These are phyloP conservation scores for Sporothrix dimorphospora DNA, from an alignment of 2,329 filamentous ascomycete species.

Conservation along the genomic window DNA sequence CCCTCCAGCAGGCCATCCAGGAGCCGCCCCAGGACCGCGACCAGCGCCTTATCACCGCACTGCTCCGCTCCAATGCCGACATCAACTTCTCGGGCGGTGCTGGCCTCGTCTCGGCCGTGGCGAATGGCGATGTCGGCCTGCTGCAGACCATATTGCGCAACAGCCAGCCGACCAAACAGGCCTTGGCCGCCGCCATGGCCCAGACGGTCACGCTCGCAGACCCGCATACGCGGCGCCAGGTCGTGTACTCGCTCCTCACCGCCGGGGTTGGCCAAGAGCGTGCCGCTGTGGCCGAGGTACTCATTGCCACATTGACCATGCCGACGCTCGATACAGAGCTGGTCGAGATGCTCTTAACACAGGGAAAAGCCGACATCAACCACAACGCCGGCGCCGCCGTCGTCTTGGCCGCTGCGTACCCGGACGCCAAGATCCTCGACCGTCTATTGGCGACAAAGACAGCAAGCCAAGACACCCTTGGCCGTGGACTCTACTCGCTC, in stretches of 20 bases:
- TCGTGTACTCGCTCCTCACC: slow-evolving; percentile 51
- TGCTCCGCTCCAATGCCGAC: slow-evolving; percentile 57
- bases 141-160: slow-evolving; percentile 50
- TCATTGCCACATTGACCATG: slow-evolving; percentile 48
- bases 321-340: slow-evolving; percentile 56
- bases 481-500: slow-evolving; percentile 48
- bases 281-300: slow-evolving; percentile 47
- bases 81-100: slow-evolving; percentile 58
- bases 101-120: slow-evolving; percentile 53
- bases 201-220: slow-evolving; percentile 53
- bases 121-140: slow-evolving; percentile 52
- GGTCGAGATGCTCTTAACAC: slow-evolving; percentile 52
- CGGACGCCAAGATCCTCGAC: slow-evolving; percentile 54
- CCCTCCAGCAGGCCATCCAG: slow-evolving; percentile 57
- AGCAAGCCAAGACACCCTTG: slow-evolving; percentile 49
- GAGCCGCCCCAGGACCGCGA: slow-evolving; percentile 54
- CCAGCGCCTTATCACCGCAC: slow-evolving; percentile 54
- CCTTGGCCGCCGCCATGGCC: slow-evolving; percentile 50
- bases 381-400: slow-evolving; percentile 50
- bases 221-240: slow-evolving; percentile 48
- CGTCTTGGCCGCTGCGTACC: slow-evolving; percentile 45
- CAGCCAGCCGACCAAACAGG: slow-evolving; percentile 51
- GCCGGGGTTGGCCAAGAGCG: slow-evolving; percentile 46
- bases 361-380: slow-evolving; percentile 59
- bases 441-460: slow-evolving; percentile 52